Conservation (phyloP, 306 rosid genomes). For the Quercus variabilis region DNA sequence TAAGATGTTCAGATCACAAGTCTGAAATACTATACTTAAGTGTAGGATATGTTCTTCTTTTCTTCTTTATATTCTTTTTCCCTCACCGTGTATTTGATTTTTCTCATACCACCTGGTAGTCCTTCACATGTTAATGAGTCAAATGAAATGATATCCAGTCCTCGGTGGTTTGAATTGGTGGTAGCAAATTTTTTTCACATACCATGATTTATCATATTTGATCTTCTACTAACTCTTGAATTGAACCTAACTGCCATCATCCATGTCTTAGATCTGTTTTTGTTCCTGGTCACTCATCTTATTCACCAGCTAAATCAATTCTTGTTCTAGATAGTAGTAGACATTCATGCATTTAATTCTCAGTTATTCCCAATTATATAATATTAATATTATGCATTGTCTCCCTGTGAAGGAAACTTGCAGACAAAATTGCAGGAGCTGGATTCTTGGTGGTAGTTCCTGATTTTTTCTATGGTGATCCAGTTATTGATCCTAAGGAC, state of each 20-base stretch:
- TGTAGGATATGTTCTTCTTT: background rate
- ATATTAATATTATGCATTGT: too few relatives aligned
- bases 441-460: slow-evolving; percentile 64
- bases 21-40: background rate
- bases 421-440: slow-evolving; percentile 48
- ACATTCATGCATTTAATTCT: too few relatives aligned
- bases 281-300: too few relatives aligned
- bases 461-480: slow-evolving; percentile 47
- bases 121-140: background rate
- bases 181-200: too few relatives aligned
- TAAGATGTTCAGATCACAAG: background rate
- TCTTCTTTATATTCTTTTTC: background rate
- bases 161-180: too few relatives aligned
- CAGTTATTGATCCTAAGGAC: slow-evolving; percentile 9
- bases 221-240: background rate
- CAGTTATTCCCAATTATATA: too few relatives aligned
- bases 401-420: background rate
- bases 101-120: background rate
- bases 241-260: too few relatives aligned
- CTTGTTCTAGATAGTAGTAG: too few relatives aligned
- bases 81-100: background rate
- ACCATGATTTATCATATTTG: background rate
- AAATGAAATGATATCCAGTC: background rate
- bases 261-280: too few relatives aligned
- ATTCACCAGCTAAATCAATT: too few relatives aligned